These are phyloP conservation scores for Coemansia sp. DNA, from an alignment of 192 early-diverging fungal genomes.

Conservation along the genomic window DNA sequence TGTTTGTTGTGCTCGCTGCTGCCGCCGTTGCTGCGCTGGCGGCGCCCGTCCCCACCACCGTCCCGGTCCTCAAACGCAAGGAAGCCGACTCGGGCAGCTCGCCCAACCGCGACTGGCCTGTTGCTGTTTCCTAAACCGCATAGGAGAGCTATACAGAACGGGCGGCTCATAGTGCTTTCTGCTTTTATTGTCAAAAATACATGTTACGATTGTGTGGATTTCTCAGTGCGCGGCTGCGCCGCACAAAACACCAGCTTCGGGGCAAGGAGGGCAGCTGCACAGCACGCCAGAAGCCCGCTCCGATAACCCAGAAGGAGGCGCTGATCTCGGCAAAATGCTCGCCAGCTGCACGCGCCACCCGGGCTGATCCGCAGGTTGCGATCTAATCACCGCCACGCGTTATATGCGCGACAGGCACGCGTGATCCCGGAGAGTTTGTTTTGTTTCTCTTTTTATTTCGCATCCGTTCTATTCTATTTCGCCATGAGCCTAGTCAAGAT, in stretches of 20 bases:
- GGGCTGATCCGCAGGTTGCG: background rate
- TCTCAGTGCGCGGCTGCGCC: too few relatives aligned
- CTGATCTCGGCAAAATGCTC: background rate
- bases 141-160: too few relatives aligned
- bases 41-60: constrained; percentile 23
- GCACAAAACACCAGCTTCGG: too few relatives aligned
- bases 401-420: background rate
- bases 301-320: constrained; percentile 22
- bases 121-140: constrained; percentile 22
- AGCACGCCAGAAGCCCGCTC: background rate
- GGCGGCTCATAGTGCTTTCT: too few relatives aligned
- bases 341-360: background rate
- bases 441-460: constrained; percentile 3
- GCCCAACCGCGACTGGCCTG: constrained; percentile 51
- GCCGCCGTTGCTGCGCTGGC: constrained; percentile 20
- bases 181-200: too few relatives aligned
- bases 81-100: constrained; percentile 6
- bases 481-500: constrained; percentile 79
- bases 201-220: too few relatives aligned
- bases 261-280: too few relatives aligned
- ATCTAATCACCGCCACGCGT: constrained; percentile 2
- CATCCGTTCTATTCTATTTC: constrained; percentile 6
- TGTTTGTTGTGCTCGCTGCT: constrained; percentile 20
- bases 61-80: constrained; percentile 2
- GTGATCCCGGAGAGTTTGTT: constrained; percentile 1